Conservation (phyloP, 2,329 filamentous ascomycete genomes). For the Pestalotiopsis sp. region DNA sequence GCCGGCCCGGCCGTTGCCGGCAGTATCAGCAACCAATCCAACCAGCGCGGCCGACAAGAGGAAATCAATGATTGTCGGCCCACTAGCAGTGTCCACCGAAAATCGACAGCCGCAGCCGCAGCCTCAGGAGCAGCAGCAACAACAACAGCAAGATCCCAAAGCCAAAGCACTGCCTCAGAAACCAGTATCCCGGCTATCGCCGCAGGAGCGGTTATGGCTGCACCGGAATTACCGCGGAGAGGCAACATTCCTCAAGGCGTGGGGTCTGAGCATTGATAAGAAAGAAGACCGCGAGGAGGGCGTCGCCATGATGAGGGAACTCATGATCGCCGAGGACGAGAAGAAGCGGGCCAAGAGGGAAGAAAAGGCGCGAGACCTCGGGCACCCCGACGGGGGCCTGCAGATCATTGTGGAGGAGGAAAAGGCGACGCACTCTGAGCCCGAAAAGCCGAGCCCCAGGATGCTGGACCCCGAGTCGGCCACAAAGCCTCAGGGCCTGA, state of each 20-base stretch:
- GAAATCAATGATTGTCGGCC: neutral
- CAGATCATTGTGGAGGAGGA: slow-evolving; percentile 15
- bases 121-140: neutral
- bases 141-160: neutral
- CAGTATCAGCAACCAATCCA: slow-evolving; percentile 12
- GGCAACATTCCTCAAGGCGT: slow-evolving; percentile 26
- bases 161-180: slow-evolving; percentile 1
- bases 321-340: slow-evolving; percentile 23
- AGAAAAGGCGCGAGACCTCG: slow-evolving; percentile 10
- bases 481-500: slow-evolving; percentile 1
- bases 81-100: slow-evolving; percentile 5
- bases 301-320: slow-evolving; percentile 21
- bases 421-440: slow-evolving; percentile 5
- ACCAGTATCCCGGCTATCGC: slow-evolving; percentile 16
- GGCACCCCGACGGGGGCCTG: slow-evolving; percentile 10
- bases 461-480: neutral
- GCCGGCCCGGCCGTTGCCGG: slow-evolving; percentile 20
- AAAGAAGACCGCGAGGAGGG: slow-evolving; percentile 27
- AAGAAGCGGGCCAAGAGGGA: slow-evolving; percentile 16
- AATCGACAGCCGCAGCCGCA: slow-evolving; percentile 3
- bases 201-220: slow-evolving; percentile 27
- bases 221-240: slow-evolving; percentile 29
- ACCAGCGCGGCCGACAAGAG: neutral
- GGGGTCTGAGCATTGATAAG: slow-evolving; percentile 25
- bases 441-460: slow-evolving; percentile 10